Evolutionary conservation across 1,139 yeast species (phyloP).

Genomic region (Candida dubliniensis): DNA sequence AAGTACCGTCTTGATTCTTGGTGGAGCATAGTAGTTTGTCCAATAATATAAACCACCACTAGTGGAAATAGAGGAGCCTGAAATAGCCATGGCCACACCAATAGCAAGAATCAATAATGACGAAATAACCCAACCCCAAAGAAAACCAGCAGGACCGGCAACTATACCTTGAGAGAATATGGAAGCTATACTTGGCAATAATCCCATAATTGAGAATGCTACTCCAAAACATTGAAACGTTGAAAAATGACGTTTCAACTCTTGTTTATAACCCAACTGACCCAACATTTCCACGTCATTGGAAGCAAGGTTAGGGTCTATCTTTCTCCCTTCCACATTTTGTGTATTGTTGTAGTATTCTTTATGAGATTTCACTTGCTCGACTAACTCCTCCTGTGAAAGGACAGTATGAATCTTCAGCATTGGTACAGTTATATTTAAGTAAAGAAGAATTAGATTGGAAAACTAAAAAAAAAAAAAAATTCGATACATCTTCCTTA

Average conservation of each 20-base stretch:
- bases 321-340: slow-evolving; percentile 24
- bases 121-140: slow-evolving; percentile 73
- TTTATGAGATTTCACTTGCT: slow-evolving; percentile 25
- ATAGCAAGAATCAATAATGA: slow-evolving; percentile 55
- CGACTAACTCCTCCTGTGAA: slow-evolving; percentile 25
- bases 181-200: slow-evolving; percentile 47
- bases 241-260: slow-evolving; percentile 45
- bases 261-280: slow-evolving; percentile 55
- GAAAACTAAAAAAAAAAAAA: no score
- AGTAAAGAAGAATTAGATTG: no score
- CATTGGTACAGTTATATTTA: slow-evolving; percentile 2
- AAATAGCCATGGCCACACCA: slow-evolving; percentile 64
- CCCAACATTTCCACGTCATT: slow-evolving; percentile 50
- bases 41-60: slow-evolving; percentile 68
- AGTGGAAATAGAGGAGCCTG: slow-evolving; percentile 67
- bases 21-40: slow-evolving; percentile 42
- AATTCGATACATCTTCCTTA: no score
- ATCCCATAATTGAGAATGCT: slow-evolving; percentile 54
- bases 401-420: slow-evolving; percentile 19
- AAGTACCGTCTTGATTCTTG: slow-evolving; percentile 28
- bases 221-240: slow-evolving; percentile 54
- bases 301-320: slow-evolving; percentile 17
- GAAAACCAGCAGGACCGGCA: slow-evolving; percentile 48
- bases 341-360: slow-evolving; percentile 25
- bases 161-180: slow-evolving; percentile 34